Percentiles rank a stretch among this genome's conserved stretches.
Evolutionary conservation across 345 rosid genomes (phyloP).

Genomic region (Salix viminalis): DNA sequence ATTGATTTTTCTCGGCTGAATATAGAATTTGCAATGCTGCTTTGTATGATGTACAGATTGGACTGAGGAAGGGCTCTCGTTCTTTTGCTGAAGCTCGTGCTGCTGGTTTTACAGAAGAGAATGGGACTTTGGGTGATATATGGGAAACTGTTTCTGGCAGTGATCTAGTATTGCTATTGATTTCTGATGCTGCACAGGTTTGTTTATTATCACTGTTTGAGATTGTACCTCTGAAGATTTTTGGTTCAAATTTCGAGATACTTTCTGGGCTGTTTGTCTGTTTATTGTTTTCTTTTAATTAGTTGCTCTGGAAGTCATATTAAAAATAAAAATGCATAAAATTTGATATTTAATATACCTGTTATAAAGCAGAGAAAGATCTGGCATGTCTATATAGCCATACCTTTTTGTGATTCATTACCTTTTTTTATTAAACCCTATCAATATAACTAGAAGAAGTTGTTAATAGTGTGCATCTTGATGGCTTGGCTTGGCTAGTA

Average conservation of each 20-base stretch:
- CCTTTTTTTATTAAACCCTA: neutral
- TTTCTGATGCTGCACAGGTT: constrained; percentile 97
- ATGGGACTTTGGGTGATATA: constrained; percentile 83
- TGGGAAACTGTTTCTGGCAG: constrained; percentile 85
- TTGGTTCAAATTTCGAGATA: neutral
- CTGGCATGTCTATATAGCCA: neutral
- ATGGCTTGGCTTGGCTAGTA: no score
- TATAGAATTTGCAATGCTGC: neutral
- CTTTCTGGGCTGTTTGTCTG: neutral
- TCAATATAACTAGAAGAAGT: neutral
- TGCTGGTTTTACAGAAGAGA: constrained; percentile 82
- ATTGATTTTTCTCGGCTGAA: neutral
- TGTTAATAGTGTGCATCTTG: neutral
- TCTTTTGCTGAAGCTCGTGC: constrained; percentile 91
- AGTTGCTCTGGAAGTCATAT: neutral
- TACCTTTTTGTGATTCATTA: neutral
- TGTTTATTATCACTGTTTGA: neutral
- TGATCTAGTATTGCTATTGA: constrained; percentile 80
- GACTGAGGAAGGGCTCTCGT: constrained; percentile 85
- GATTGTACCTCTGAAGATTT: neutral
- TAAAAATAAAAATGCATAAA: neutral
- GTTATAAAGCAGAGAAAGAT: neutral
- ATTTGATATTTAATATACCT: neutral
- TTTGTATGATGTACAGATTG: constrained; percentile 45
- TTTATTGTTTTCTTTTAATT: neutral